A percentile compares a stretch with the other conserved stretches of the same genome.
Conservation (phyloP, 192 early-diverging fungal genomes). For the Thamnidium elegans region DNA sequence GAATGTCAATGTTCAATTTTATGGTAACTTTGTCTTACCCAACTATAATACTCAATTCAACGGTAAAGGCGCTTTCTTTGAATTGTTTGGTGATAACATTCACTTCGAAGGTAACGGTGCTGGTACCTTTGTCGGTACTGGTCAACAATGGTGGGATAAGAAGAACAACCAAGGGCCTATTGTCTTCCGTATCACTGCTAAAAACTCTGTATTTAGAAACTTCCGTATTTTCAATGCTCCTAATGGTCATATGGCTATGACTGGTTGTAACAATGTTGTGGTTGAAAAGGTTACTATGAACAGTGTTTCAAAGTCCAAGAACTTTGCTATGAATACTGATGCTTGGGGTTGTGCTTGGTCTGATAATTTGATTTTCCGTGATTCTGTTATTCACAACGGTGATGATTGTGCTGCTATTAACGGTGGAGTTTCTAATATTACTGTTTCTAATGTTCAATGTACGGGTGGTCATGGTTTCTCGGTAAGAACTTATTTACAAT, state of each 20-base stretch:
- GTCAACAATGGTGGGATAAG: conserved; percentile 22
- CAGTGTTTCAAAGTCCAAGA: conserved; percentile 14
- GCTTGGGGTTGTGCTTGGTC: conserved; percentile 37
- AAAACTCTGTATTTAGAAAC: conserved; percentile 20
- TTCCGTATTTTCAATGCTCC: conserved; percentile 23
- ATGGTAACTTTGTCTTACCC: conserved; percentile 18
- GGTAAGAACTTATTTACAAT: too few relatives aligned
- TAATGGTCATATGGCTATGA: conserved; percentile 19
- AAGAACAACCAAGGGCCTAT: conserved; percentile 16
- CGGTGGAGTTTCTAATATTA: conserved; percentile 37
- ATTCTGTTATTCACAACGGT: conserved; percentile 39
- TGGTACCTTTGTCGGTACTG: conserved; percentile 24
- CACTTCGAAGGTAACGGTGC: conserved; percentile 9
- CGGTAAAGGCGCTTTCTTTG: conserved; percentile 12
- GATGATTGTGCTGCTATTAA: conserved; percentile 55
- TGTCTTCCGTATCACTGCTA: conserved; percentile 16
- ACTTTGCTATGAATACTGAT: conserved; percentile 45
- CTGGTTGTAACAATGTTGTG: conserved; percentile 6
- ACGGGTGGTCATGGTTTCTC: conserved; percentile 26
- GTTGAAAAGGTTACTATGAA: conserved; percentile 13
- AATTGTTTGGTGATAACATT: conserved; percentile 15
- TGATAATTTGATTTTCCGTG: conserved; percentile 33
- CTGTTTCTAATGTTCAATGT: conserved; percentile 38
- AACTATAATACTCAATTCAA: conserved; percentile 5
- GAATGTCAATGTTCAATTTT: conserved; percentile 17